phyloP scores from a whole-genome alignment of 2,329 filamentous ascomycete genomes.

The Trematosphaeria pertusa region DNA sequence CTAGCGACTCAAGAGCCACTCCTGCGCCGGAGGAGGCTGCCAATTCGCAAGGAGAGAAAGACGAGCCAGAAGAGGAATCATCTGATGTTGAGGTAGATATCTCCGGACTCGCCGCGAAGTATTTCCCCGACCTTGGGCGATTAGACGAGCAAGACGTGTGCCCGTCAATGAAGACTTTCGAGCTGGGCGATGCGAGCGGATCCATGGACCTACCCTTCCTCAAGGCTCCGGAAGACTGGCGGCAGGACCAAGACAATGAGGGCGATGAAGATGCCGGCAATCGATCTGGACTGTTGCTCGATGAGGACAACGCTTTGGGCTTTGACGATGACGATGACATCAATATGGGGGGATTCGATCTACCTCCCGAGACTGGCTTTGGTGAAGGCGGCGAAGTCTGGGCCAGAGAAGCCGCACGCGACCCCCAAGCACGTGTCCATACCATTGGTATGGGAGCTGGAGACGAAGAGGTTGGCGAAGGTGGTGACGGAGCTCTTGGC shows the following conservation, averaged over 20 bases:
- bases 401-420: constrained; percentile 86
- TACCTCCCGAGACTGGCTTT: constrained; percentile 76
- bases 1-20: constrained; percentile 54
- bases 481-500: constrained; percentile 56
- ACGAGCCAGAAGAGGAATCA: constrained; percentile 48
- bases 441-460: constrained; percentile 65
- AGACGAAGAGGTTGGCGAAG: constrained; percentile 58
- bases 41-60: constrained; percentile 51
- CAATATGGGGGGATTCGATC: constrained; percentile 66
- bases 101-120: constrained; percentile 73
- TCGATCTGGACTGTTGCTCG: constrained; percentile 81
- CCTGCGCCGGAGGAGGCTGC: constrained; percentile 50
- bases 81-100: constrained; percentile 81
- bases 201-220: constrained; percentile 91
- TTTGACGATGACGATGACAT: constrained; percentile 83
- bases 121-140: constrained; percentile 80
- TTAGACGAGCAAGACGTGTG: constrained; percentile 92
- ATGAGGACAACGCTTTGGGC: constrained; percentile 82
- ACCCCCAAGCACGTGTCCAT: constrained; percentile 85
- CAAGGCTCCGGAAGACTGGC: constrained; percentile 87
- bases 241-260: constrained; percentile 63
- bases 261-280: constrained; percentile 61
- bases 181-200: constrained; percentile 84
- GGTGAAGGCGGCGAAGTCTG: constrained; percentile 96
- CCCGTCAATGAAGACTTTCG: constrained; percentile 91